Evolutionary conservation across 345 rosid species (phyloP), one percentile per base, ranked within the genome.

Genomic region (Moricandia moricandioides): DNA sequence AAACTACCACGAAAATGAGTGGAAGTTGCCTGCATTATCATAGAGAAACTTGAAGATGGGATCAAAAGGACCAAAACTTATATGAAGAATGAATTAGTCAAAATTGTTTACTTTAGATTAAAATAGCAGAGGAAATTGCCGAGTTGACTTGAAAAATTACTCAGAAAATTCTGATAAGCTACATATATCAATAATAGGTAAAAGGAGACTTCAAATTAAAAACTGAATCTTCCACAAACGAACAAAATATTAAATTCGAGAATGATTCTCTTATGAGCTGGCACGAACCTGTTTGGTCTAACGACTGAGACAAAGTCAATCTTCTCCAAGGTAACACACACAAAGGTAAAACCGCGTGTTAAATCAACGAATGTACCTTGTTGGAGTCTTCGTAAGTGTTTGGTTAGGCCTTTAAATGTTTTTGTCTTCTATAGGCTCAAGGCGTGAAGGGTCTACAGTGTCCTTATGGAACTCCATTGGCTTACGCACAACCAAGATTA

Each of bases 201-300:
- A 40, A 30, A 43, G 11, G 12, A 5, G 47, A 73, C 45, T 55
- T 73, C 27, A 43, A 13, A 39, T 66, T 8, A 21, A 65, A 9
- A 58, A 33, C 0, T 8, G 51, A 2, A 65, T 30, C 66, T 18
- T 65, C 78, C 39, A 31, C 66, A 74, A 67, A 67, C 72, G 8
- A 67, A 74, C 78, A 74, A 45, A 58, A 17, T 61, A 51, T 75
- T 60, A 75, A 68, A 68, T 61, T 61, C 79, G 21, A 59, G 17
- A 51, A 6, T 61, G 79, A 68, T 68, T 68, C 74, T 13, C 30
- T 51, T 9, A 8, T 75, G 74, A 51, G 79, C 79, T 75, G 79
- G 74, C 79, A 51, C 2, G 49, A 69, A 69, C 69, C 37, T 51
- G 45, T 52, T 76, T 69, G 26, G 70, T 68, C 74, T 16, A 67